These are phyloP conservation scores for Trichoderma sp. DNA, from an alignment of 2,329 filamentous ascomycete genomes.

Conservation along the genomic window DNA sequence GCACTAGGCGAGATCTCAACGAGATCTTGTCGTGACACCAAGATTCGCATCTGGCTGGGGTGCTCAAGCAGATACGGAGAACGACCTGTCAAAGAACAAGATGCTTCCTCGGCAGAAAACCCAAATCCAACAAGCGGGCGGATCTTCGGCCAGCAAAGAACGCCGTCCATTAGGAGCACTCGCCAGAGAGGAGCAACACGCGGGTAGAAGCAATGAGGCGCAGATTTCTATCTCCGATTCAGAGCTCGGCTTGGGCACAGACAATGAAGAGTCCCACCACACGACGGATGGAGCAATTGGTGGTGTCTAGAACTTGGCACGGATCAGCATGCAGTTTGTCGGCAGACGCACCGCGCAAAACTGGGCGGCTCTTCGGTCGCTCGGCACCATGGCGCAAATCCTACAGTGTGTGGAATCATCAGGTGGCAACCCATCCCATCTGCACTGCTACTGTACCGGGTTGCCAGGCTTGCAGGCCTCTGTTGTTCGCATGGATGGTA, in stretches of 20 bases:
- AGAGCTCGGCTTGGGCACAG: not conserved
- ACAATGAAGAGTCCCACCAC: conserved; percentile 1
- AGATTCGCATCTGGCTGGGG: not conserved
- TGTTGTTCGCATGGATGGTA: not conserved
- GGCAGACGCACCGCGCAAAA: not conserved
- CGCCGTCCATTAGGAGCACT: not conserved
- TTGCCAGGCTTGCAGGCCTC: not conserved
- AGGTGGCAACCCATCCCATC: not conserved
- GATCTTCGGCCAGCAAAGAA: not conserved
- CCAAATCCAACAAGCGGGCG: not conserved
- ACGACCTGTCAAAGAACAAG: not conserved
- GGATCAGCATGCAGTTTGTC: not conserved
- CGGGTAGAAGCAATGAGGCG: not conserved
- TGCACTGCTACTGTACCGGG: not conserved
- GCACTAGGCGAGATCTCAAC: not conserved
- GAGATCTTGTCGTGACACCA: not conserved
- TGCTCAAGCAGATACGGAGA: not conserved
- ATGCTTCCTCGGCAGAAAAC: not conserved
- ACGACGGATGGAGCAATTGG: not conserved
- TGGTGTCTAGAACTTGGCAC: not conserved
- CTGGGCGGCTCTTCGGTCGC: not conserved
- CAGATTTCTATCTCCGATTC: conserved; percentile 4
- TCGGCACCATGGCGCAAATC: not conserved
- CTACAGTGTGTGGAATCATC: conserved; percentile 1
- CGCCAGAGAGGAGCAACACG: not conserved